Conservation (phyloP, 257 asterid genomes). For the Penstemon davidsonii region DNA sequence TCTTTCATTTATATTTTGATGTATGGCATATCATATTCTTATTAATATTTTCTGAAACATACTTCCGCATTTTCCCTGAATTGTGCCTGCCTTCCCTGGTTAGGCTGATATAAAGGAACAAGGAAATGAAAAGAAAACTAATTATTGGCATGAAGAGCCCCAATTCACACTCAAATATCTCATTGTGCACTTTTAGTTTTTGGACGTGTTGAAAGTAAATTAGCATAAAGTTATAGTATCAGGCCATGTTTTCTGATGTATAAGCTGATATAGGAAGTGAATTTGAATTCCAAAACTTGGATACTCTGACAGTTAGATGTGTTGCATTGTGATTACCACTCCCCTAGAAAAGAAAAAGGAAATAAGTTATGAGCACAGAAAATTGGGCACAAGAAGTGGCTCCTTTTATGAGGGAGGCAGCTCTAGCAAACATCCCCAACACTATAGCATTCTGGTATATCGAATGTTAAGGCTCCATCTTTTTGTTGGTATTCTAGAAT, state of each 20-base stretch:
- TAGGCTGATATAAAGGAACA: constrained; percentile 8
- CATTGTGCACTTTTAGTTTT: constrained; percentile 11
- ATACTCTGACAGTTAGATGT: background rate
- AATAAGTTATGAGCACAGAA: too few relatives aligned
- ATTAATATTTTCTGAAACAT: background rate
- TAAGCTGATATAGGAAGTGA: background rate
- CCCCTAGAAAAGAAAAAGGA: background rate
- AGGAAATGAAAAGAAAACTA: background rate
- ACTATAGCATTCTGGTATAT: too few relatives aligned
- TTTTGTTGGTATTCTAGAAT: too few relatives aligned
- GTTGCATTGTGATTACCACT: background rate
- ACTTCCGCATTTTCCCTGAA: constrained; percentile 3
- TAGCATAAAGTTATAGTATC: background rate
- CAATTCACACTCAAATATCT: constrained; percentile 3
- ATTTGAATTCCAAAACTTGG: background rate
- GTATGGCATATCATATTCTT: constrained; percentile 3
- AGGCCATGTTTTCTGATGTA: background rate
- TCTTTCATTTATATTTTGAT: constrained; percentile 14
- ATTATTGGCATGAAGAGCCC: background rate
- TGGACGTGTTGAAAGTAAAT: background rate
- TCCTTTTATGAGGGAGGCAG: too few relatives aligned
- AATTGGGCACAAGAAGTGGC: too few relatives aligned
- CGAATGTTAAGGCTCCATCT: too few relatives aligned
- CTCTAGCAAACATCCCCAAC: too few relatives aligned
- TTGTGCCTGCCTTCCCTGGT: background rate